These are phyloP conservation scores for Termitomyces sp. DNA, from an alignment of 768 basidiomycete genomes.

Conservation along the genomic window DNA sequence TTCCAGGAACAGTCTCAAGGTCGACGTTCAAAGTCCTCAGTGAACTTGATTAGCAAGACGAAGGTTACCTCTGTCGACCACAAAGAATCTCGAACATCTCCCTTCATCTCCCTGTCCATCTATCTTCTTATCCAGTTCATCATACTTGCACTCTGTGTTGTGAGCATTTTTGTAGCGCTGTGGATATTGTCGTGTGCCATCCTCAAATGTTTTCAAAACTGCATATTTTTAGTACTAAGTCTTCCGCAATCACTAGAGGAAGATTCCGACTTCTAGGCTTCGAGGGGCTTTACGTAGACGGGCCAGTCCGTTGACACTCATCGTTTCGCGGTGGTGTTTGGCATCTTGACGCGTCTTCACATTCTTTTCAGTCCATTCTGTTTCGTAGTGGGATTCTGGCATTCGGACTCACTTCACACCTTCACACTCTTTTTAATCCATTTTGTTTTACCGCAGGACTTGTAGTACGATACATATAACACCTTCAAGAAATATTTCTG, in stretches of 20 bases:
- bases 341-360: background rate
- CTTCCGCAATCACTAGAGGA: background rate
- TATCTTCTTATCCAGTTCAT: constrained; percentile 3
- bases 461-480: too few species aligned
- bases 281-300: too few species aligned
- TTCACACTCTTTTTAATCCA: background rate
- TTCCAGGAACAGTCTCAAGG: background rate
- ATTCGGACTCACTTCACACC: background rate
- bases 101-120: background rate
- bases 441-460: background rate
- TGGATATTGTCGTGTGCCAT: background rate
- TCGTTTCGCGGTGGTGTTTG: background rate
- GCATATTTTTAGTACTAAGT: background rate
- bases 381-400: background rate
- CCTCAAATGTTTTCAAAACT: background rate
- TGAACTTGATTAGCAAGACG: background rate
- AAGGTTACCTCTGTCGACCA: background rate
- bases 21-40: background rate
- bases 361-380: background rate
- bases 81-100: background rate
- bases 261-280: background rate
- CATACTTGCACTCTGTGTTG: constrained; percentile 1
- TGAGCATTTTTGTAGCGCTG: background rate
- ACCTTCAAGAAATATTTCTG: background rate
- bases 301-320: background rate